Evolutionary conservation across 441 rosid genomes (phyloP).

Genomic region (Gossypium gossypioides): DNA sequence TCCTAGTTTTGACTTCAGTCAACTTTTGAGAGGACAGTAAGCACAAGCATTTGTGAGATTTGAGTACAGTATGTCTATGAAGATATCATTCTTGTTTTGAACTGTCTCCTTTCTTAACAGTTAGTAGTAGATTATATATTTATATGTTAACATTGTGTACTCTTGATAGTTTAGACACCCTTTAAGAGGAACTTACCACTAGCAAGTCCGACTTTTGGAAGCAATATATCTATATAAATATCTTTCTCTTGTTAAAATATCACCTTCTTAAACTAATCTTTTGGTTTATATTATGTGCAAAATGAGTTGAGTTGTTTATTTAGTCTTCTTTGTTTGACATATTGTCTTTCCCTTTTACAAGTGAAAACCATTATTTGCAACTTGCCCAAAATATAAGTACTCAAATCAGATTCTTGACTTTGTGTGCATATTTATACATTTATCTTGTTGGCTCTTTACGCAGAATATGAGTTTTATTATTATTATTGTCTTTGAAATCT

Average conservation of each 20-base stretch:
- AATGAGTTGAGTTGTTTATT: neutral
- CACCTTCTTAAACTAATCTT: neutral
- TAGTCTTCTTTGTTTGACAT: neutral
- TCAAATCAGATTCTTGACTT: slow-evolving; percentile 1
- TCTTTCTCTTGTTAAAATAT: neutral
- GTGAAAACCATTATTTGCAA: neutral
- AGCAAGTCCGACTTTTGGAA: neutral
- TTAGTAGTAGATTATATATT: neutral
- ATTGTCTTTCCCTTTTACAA: neutral
- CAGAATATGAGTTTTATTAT: too few species aligned
- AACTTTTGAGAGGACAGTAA: neutral
- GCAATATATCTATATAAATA: neutral
- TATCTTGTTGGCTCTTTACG: too few species aligned
- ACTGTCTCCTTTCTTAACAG: neutral
- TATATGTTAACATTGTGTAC: neutral
- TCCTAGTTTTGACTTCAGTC: neutral
- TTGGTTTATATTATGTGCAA: neutral
- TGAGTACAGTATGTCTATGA: neutral
- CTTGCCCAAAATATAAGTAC: neutral
- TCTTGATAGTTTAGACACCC: neutral
- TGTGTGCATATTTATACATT: neutral
- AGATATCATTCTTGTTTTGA: neutral
- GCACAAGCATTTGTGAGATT: neutral
- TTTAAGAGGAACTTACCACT: neutral
- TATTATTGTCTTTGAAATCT: too few species aligned